Evolutionary conservation across 139 green algal genomes (phyloP).

Genomic region (Trebouxia sp.): DNA sequence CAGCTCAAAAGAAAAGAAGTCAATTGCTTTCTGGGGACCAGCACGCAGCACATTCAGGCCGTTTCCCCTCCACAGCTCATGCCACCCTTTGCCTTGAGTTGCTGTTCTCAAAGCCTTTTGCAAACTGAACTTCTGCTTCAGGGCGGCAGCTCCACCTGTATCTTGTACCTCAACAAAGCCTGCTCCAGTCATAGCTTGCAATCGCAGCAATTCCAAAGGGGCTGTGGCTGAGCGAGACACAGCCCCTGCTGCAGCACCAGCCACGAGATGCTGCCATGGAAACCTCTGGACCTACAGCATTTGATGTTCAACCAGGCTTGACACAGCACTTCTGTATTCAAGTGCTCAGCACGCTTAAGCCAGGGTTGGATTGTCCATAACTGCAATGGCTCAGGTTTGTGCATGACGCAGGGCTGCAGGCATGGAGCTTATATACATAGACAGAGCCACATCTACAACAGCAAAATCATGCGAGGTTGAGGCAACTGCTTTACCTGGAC

Average conservation of each 20-base stretch:
- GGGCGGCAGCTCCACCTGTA: too few relatives aligned
- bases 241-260: constrained; percentile 74
- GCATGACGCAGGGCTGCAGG: too few relatives aligned
- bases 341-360: too few relatives aligned
- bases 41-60: constrained; percentile 74
- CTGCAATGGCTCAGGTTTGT: too few relatives aligned
- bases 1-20: constrained; percentile 84
- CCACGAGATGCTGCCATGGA: constrained; percentile 44
- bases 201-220: constrained; percentile 78
- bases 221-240: constrained; percentile 76
- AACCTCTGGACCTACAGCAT: background rate
- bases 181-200: constrained; percentile 72
- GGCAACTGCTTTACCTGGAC: too few relatives aligned
- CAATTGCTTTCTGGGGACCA: constrained; percentile 75
- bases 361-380: too few relatives aligned
- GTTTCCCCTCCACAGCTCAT: constrained; percentile 77
- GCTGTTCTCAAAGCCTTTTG: constrained; percentile 20
- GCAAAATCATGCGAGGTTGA: too few relatives aligned
- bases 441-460: too few relatives aligned
- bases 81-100: constrained; percentile 44
- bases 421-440: too few relatives aligned
- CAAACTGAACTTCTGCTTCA: background rate
- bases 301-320: background rate
- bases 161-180: background rate
- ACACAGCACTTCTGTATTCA: too few relatives aligned